Evolutionary conservation across 768 basidiomycete species (phyloP), one percentile per base, ranked within the genome.

Genomic region (Paxillus ammoniavirescens): DNA sequence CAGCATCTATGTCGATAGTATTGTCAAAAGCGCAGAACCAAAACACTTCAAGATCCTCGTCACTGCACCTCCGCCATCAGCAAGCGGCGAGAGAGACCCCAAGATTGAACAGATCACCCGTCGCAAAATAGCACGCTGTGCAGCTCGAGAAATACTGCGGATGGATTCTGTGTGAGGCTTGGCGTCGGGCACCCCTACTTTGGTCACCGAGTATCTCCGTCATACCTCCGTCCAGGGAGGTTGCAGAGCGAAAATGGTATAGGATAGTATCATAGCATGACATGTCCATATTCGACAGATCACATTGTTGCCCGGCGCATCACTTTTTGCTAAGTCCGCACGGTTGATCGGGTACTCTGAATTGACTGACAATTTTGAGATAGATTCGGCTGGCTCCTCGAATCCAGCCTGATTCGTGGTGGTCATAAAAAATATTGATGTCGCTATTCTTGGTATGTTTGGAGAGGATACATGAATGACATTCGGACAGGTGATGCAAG

Each of bases 351-450:
- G 31, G 31, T 17, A 14, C 13, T 10, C 33, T 35, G 30, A 9
- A 1, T 35, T 5, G 21, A 14, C 47, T 50, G 37, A 59, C 18
- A 54, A 37, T 45, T 7, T 21, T 21, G 42, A 31, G 46, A 26
- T 55, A 89, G 87, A 93, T 70, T 91, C 90, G 3, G 82, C 82
- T 61, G 91, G 93, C 71, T 92, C 89, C 1, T 96, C n/a, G n/a
- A n/a, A n/a, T 26, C 94, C 68, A 87, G 87, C 13, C 94, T 96
- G 93, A 94, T 96, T 72, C 87, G 93, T 57, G 93, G 93, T 47
- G 93, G 93, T 6, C 93, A 94, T 72, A 82, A n/a, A n/a, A n/a
- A n/a, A n/a, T n/a, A n/a, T 96, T 53, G 89, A 96, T 58, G 90
- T 93, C 37, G 84, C 91, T 4, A 92, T 96, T 65, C 84, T 96